These are phyloP conservation scores for Vitis hybrid DNA, from an alignment of 177 flowering plant genomes.

Conservation along the genomic window DNA sequence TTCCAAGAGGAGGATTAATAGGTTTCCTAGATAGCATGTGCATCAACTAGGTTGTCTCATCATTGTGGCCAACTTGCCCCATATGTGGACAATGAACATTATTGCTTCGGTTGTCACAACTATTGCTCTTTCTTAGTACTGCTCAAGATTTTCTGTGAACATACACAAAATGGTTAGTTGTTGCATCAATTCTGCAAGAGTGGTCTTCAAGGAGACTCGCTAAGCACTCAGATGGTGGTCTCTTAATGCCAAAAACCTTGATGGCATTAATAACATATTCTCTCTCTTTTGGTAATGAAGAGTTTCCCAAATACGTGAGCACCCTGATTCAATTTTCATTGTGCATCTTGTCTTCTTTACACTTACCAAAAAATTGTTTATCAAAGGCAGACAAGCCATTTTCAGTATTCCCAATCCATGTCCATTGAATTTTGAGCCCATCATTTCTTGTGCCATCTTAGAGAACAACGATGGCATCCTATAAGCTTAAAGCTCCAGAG, in stretches of 20 bases:
- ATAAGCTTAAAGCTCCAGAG: too few relatives aligned
- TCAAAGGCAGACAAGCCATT: constrained; percentile 28
- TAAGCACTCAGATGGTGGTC: constrained; percentile 36
- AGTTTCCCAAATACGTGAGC: constrained; percentile 28
- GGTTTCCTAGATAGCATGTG: constrained; percentile 27
- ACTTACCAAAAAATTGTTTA: constrained; percentile 32
- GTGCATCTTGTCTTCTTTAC: constrained; percentile 50
- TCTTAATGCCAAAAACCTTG: constrained; percentile 53
- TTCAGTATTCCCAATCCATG: constrained; percentile 33
- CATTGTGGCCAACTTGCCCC: constrained; percentile 17
- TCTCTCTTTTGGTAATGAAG: constrained; percentile 34
- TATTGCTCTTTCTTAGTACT: constrained; percentile 35
- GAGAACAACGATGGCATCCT: too few relatives aligned
- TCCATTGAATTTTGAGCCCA: constrained; percentile 43
- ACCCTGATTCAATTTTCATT: constrained; percentile 37
- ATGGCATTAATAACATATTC: constrained; percentile 21
- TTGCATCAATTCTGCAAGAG: constrained; percentile 28
- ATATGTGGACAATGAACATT: constrained; percentile 19
- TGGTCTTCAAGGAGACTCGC: constrained; percentile 28
- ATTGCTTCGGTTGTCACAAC: constrained; percentile 18
- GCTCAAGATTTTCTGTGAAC: constrained; percentile 64
- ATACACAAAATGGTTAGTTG: constrained; percentile 66
- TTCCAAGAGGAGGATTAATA: constrained; percentile 37
- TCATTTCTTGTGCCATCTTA: constrained; percentile 50
- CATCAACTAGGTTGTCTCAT: constrained; percentile 15